Evolutionary conservation across 176 grass and related monocot species (phyloP).

Genomic region (Puya raimondii): DNA sequence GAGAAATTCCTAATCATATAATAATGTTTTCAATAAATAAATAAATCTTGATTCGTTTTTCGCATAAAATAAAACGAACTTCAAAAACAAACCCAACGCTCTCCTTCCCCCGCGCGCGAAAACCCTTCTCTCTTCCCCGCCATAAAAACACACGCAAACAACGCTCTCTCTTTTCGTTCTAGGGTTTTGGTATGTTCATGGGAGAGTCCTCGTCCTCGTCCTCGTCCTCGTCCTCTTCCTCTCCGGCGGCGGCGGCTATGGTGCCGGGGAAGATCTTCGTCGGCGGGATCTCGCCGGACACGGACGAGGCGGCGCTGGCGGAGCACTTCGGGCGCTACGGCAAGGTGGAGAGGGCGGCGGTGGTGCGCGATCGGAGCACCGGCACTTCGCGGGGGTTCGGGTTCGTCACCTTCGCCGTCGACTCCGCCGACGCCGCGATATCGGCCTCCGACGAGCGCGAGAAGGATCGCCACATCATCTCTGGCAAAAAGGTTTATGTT

Average conservation of each 20-base stretch:
- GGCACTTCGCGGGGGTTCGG: constrained; percentile 35
- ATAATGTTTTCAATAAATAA: too few relatives aligned
- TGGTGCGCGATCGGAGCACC: constrained; percentile 21
- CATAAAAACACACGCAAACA: too few relatives aligned
- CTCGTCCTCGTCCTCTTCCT: too few relatives aligned
- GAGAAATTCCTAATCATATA: too few relatives aligned
- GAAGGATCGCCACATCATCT: constrained; percentile 25
- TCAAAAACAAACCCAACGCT: too few relatives aligned
- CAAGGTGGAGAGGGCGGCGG: constrained; percentile 29
- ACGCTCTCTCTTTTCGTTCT: too few relatives aligned
- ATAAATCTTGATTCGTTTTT: too few relatives aligned
- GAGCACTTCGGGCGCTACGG: constrained; percentile 46
- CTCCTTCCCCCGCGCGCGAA: too few relatives aligned
- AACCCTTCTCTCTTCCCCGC: too few relatives aligned
- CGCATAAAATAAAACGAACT: too few relatives aligned
- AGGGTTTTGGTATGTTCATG: too few relatives aligned
- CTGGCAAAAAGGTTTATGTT: constrained; percentile 38
- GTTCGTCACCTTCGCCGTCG: constrained; percentile 61
- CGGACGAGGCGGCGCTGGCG: constrained; percentile 17
- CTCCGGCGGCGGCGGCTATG: not conserved
- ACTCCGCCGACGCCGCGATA: not conserved
- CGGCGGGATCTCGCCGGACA: constrained; percentile 29
- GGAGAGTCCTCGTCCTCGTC: too few relatives aligned
- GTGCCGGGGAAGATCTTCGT: constrained; percentile 51
- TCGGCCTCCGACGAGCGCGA: constrained; percentile 32